Evolutionary conservation across 768 basidiomycete genomes (phyloP).

Genomic region (Russula compacta): DNA sequence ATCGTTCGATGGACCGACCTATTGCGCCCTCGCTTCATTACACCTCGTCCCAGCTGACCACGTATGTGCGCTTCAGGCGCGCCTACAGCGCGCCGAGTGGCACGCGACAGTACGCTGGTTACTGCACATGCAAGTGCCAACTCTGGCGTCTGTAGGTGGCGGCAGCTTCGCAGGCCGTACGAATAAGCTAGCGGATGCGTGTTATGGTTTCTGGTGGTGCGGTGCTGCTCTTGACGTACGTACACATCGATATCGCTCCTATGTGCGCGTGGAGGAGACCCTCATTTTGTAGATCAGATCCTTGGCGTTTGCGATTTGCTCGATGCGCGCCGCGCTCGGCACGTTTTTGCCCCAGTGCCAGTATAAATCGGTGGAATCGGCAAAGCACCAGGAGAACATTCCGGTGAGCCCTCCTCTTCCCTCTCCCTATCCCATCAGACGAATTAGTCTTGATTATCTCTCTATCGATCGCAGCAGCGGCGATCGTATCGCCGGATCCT

Average conservation of each 20-base stretch:
- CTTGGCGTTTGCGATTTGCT: constrained; percentile 53
- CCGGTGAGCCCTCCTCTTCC: constrained; percentile 43
- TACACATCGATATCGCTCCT: background rate
- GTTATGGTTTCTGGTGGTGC: constrained; percentile 97
- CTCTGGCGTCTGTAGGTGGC: too few relatives aligned
- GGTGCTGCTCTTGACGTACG: constrained; percentile 66
- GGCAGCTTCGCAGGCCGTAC: constrained; percentile 90
- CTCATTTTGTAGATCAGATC: constrained; percentile 42
- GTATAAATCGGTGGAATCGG: constrained; percentile 83
- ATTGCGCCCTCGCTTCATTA: constrained; percentile 78
- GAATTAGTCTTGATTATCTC: too few relatives aligned
- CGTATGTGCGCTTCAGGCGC: constrained; percentile 12
- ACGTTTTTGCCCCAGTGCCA: constrained; percentile 69
- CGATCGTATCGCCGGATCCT: constrained; percentile 33
- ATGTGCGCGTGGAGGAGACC: background rate
- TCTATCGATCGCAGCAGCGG: constrained; percentile 71
- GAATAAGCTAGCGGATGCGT: constrained; percentile 82
- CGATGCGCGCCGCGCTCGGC: constrained; percentile 44
- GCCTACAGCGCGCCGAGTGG: constrained; percentile 33
- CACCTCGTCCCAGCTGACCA: constrained; percentile 36
- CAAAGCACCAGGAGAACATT: constrained; percentile 69
- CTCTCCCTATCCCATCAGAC: constrained; percentile 14
- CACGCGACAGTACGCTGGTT: constrained; percentile 67
- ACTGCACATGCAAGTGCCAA: constrained; percentile 55
- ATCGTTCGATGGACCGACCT: constrained; percentile 96